These are phyloP conservation scores for Dothidotthia symphoricarpi DNA, from an alignment of 2,329 filamentous ascomycete genomes.

Conservation along the genomic window DNA sequence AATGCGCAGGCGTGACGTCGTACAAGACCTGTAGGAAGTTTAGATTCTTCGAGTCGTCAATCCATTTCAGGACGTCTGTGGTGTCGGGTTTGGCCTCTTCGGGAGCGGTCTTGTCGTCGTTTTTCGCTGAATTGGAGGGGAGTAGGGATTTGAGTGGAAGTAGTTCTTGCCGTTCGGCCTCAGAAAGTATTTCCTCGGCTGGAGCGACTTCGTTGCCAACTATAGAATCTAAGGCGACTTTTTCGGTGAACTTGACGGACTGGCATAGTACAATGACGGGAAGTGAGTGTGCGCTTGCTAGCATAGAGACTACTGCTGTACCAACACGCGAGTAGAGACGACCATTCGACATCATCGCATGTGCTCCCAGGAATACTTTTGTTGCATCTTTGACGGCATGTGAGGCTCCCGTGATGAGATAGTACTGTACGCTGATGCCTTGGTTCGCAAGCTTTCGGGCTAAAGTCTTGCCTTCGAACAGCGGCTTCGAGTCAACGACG, in stretches of 20 bases:
- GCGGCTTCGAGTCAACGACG: conserved; percentile 73
- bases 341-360: conserved; percentile 95
- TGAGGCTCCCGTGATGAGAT: conserved; percentile 73
- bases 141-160: conserved; percentile 32
- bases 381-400: conserved; percentile 70
- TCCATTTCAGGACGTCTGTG: conserved; percentile 39
- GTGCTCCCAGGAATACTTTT: conserved; percentile 76
- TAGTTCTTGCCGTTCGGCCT: conserved; percentile 32
- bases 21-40: conserved; percentile 77
- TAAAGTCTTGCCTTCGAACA: conserved; percentile 69
- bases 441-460: conserved; percentile 67
- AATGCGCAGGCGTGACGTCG: conserved; percentile 85
- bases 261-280: conserved; percentile 90
- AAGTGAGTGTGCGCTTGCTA: conserved; percentile 70
- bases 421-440: conserved; percentile 77
- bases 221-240: conserved; percentile 86
- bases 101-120: conserved; percentile 22
- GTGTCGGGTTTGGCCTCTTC: conserved; percentile 23
- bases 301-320: conserved; percentile 81
- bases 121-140: conserved; percentile 16
- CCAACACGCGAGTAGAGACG: conserved; percentile 84
- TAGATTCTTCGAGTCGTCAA: conserved; percentile 43
- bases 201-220: conserved; percentile 91
- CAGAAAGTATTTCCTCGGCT: conserved; percentile 60
- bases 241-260: conserved; percentile 90